Evolutionary conservation across 768 basidiomycete species (phyloP), one percentile per base, ranked within the genome.

Genomic region (Ramaria sp.): DNA sequence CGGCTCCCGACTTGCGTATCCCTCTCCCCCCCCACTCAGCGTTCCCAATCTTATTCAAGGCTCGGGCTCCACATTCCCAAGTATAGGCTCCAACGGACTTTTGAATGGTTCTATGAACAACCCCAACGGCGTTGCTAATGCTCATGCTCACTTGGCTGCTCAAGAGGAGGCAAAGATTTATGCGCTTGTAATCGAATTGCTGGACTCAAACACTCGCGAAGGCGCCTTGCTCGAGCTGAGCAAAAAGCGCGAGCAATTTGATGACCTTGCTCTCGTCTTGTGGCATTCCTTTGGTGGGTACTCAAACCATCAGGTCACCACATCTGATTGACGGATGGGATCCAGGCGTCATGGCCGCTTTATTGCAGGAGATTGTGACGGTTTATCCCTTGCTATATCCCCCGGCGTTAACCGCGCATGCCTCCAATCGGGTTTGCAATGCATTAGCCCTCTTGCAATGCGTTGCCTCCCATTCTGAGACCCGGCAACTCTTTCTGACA

Each of bases 171-270:
- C 75, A 62, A 94, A 96, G 74, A 96, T 99, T 45, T 95, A 92
- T 70, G 75, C 77, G 11, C 78, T 98, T 53, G 93, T 98, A 59
- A 83, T 92, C 62, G 90, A 95, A 57, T 73, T 95, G 27, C 78
- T 88, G 76, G 85, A 91, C 65, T 83, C 86, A 1, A 79, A 75
- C 55, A 81, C 86, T n/a, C 79, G 95, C 60, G 96, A 99, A 67
- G 78, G 78, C 1, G 95, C 96, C 1, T 74, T 99, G 50, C 77
- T 98, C 54, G 96, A 99, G 72, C 76, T 99, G 65, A 95, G 91
- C 74, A 98, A 99, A 79, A 98, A 97, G 76, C 77, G 96, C 61
- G 96, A 98, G 72, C 94, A 98, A 71, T 98, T 95, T 67, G 96
- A 99, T 68, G 94, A 99, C 71, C 82, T 99, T 47, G 96, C 96